These are phyloP conservation scores for Melampsora americana DNA, from an alignment of 1,284 basidiomycete genomes.

Conservation along the genomic window DNA sequence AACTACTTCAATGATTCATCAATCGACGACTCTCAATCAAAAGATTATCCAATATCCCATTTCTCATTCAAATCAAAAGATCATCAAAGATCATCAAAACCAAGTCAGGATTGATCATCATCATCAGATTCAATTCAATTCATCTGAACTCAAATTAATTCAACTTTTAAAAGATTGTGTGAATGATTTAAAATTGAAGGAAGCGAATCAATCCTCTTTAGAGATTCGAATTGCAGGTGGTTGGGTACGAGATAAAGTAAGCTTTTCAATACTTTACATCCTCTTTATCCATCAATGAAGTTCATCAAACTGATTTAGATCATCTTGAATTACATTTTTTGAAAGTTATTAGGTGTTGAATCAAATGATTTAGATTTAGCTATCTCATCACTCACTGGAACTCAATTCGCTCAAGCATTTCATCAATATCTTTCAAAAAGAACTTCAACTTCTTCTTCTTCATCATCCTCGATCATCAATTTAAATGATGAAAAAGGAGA, in stretches of 20 bases:
- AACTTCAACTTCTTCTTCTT: constrained; percentile 61
- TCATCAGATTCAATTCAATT: neutral
- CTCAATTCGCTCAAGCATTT: constrained; percentile 79
- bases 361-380: constrained; percentile 95
- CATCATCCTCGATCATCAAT: no score
- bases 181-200: neutral
- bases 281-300: no score
- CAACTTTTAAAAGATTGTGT: constrained; percentile 6
- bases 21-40: no score
- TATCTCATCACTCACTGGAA: constrained; percentile 76
- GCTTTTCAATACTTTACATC: no score
- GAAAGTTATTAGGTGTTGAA: constrained; percentile 72
- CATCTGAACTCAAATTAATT: constrained; percentile 11
- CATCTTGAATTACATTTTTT: constrained; percentile 35
- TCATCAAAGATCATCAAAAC: no score
- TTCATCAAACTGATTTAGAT: no score
- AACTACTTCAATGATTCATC: no score
- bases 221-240: constrained; percentile 77
- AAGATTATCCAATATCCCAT: no score
- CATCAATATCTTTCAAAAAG: constrained; percentile 60
- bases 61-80: no score
- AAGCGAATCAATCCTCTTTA: neutral
- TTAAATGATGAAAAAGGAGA: no score
- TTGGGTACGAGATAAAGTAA: constrained; percentile 95
- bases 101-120: no score